Base-by-base conservation (phyloP, 306 rosid species). In the Rosa chinensis region DNA sequence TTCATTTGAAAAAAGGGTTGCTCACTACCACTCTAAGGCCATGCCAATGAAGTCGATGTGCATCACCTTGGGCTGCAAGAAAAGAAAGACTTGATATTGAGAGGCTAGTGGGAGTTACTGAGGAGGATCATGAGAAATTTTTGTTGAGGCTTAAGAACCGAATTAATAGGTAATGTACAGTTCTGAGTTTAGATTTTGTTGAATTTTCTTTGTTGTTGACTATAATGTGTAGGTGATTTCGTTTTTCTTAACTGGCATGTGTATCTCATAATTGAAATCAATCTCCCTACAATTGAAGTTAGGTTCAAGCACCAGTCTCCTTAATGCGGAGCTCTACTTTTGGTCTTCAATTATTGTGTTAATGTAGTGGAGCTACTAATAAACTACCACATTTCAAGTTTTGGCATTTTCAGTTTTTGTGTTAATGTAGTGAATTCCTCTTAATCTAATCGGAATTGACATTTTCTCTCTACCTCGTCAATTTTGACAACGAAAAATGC, bases 121-220 rank as follows among this genome's bases (percentile, higher is more conserved):
- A 78, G 10, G 75, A 69, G 16, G 81, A 69, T 43, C 58, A 52
- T 55, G 75, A 68, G 55, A 68, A 68, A 12, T 78, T 78, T 16
- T 78, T 78, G 81, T 42, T 78, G n/a, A 69, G 28, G 40, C 81
- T 78, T 59, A 78, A 78, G 68, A 40, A 6, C 68, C 81, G 81
- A 28, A 69, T 78, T 6, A 75, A 78, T 1, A 53, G 75, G 81
- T 78, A 69, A 37, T 21, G 44, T 3, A 8, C 2, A 3, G 5
- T 35, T 66, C 10, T 66, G 47, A 28, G 64, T 28, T 43, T 10
- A 0, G 23, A 59, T 73, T 23, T 14, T 55, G 6, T 37, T 9
- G 3, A 13, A 16, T 53, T 55, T 40, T 67, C 11, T 48, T 16
- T 18, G 18, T 7, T 40, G 32, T 44, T 23, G 8, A 20, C 35